Evolutionary conservation across 139 green algal species (phyloP), one percentile per base, ranked within the genome.

Genomic region (Tetraselmis chui): DNA sequence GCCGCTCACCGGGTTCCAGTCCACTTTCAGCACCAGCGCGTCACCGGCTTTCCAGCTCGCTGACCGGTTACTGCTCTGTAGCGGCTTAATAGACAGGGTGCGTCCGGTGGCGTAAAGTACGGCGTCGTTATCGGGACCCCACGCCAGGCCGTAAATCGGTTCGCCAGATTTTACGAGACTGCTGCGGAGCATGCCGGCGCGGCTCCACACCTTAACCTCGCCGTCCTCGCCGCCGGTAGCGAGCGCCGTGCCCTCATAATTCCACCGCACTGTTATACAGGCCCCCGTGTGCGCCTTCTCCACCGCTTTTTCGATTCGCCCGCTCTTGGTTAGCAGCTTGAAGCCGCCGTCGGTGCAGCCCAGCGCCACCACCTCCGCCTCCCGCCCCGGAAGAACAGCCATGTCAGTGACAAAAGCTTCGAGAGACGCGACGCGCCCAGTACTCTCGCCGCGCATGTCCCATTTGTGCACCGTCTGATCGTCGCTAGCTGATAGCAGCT

Each of bases 201-300:
- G 84, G 0, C 89, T 93, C 92, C 92, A 97, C 24, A 93, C 85
- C 75, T 95, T 97, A 1, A 96, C 89, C 28, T 81, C 77, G 0
- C 93, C 93, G 80, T 97, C 93, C 86, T 97, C 92, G 26, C 93
- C 93, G 29, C 83, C 88, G 1, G 93, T 95, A 1, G 89, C 89
- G 11, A 97, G 81, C 18, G 92, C 91, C 27, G 87, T 94, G 29
- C 93, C 93, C 30, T 97, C 93, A 32, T 87, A 85, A 87, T 89
- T 95, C 93, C 93, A 97, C 0, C 85, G 31, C 31, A 95, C 30
- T 0, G 78, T 83, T 0, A 93, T 93, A 59, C 89, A 88, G 23
- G 93, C 92, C 0, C 93, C 93, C 24, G 77, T 80, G 83, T 97
- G 93, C 1, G 92, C 93, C 23, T 94, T 67, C 11, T 67, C 90